Base-by-base conservation (phyloP, 2,329 filamentous ascomycete species). In the Chaetomium olivaceum region DNA sequence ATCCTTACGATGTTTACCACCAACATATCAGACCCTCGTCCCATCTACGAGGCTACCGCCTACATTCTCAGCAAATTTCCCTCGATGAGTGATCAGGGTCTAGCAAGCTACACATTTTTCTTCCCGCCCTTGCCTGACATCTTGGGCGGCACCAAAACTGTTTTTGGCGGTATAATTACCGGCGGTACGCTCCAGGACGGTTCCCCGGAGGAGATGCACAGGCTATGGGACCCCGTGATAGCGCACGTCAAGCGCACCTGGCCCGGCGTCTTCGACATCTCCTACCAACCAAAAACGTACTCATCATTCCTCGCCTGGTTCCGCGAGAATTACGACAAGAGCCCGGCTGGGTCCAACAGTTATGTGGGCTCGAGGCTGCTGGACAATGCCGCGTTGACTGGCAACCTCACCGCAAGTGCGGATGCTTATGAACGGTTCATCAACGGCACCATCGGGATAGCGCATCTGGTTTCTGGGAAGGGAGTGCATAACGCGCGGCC, bases 21-120 rank as follows among this genome's bases (percentile, higher is more conserved):
- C 0, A 73, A 74, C 21, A 76, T 77, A 58, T 72, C 69, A 19
- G 70, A 77, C 33, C 73, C 79, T 0, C 80, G 65, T 46, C 7
- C 57, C 46, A 60, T 68, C 59, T 84, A 79, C 69, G 76, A 83
- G 8, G 77, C 83, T 2, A 73, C 85, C 1, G 76, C 79, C 2
- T 81, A 80, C 29, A 77, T 84, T 58, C 75, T 84, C 4, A 78
- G 78, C 0, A 74, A 77, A 4, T 78, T 84, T 7, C 83, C 85
- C 0, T 71, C 75, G 0, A 74, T 87, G 0, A 79, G 79, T 21
- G 81, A 83, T 31, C 77, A 78, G 0, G 85, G 85, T 3, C 76
- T 86, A 5, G 82, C 72, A 0, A 80, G 81, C 1, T 85, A 83
- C 70, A 79, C 80, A 36, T 72, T 72, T 27, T 73, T 87, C 31